A percentile compares a stretch with the other conserved stretches of the same genome.
Evolutionary conservation across 1,284 basidiomycete genomes (phyloP).

Genomic region (Sanghuangporus baumii): DNA sequence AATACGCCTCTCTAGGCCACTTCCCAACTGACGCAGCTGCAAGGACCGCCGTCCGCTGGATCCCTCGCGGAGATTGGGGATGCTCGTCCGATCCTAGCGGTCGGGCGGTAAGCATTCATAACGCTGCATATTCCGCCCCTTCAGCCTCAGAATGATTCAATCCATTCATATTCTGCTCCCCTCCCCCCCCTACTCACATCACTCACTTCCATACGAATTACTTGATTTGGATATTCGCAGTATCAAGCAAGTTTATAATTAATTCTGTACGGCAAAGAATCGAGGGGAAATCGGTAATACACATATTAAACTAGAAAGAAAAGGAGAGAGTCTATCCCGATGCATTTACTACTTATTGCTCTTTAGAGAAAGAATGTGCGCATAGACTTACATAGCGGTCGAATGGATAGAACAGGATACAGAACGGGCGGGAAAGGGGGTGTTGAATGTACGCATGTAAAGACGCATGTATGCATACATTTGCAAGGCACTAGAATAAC

Average conservation of each 20-base stretch:
- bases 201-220: background rate
- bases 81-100: constrained; percentile 94
- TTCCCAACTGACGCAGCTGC: constrained; percentile 88
- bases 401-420: background rate
- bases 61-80: constrained; percentile 95
- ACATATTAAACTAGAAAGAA: background rate
- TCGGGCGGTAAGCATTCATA: constrained; percentile 93
- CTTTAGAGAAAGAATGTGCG: background rate
- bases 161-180: background rate
- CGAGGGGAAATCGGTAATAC: background rate
- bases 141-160: background rate
- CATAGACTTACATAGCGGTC: background rate
- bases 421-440: background rate
- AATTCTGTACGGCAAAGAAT: background rate
- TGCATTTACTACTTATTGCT: background rate
- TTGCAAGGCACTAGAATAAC: background rate
- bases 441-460: no score
- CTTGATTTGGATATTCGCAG: background rate
- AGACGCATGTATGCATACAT: background rate
- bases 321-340: constrained; percentile 1
- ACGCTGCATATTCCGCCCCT: constrained; percentile 70
- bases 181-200: background rate
- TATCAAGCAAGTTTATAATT: background rate
- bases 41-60: constrained; percentile 92
- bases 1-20: constrained; percentile 38